Evolutionary conservation across 768 basidiomycete species (phyloP).

Genomic region (Tulasnella sp.): DNA sequence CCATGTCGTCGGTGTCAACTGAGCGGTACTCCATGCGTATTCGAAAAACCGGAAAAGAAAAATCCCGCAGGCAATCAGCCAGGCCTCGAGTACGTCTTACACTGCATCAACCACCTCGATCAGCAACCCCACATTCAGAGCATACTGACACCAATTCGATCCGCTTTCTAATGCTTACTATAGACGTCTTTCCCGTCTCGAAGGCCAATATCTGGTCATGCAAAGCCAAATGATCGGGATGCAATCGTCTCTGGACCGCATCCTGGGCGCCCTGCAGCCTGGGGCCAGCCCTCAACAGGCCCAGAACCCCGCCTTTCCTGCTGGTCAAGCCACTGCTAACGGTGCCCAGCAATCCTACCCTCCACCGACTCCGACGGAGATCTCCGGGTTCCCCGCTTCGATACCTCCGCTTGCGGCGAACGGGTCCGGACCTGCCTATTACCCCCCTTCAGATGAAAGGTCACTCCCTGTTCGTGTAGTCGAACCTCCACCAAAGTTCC

Average conservation of each 20-base stretch:
- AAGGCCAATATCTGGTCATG: conserved; percentile 87
- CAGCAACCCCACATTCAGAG: not conserved
- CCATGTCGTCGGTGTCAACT: conserved; percentile 89
- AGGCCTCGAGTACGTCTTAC: conserved; percentile 64
- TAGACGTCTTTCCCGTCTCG: conserved; percentile 80
- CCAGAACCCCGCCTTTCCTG: conserved; percentile 40
- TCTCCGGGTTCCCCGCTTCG: conserved; percentile 24
- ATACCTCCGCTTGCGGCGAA: conserved; percentile 35
- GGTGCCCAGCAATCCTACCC: not conserved
- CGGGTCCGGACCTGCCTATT: conserved; percentile 18
- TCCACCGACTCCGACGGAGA: conserved; percentile 28
- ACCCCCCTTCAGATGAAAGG: conserved; percentile 22
- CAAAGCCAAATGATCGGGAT: conserved; percentile 95
- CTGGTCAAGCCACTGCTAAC: conserved; percentile 13
- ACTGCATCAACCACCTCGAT: not conserved
- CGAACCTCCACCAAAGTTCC: conserved; percentile 52
- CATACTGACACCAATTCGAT: not conserved
- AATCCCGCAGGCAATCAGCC: conserved; percentile 55
- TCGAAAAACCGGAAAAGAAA: conserved; percentile 93
- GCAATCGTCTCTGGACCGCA: conserved; percentile 86
- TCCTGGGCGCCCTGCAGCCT: conserved; percentile 67
- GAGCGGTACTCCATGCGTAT: conserved; percentile 77
- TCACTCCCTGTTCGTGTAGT: conserved; percentile 21
- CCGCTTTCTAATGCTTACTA: conserved; percentile 26
- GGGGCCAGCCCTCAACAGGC: conserved; percentile 31